phyloP scores from a whole-genome alignment of 352 stramenopile genomes.

The Phytophthora multivora region DNA sequence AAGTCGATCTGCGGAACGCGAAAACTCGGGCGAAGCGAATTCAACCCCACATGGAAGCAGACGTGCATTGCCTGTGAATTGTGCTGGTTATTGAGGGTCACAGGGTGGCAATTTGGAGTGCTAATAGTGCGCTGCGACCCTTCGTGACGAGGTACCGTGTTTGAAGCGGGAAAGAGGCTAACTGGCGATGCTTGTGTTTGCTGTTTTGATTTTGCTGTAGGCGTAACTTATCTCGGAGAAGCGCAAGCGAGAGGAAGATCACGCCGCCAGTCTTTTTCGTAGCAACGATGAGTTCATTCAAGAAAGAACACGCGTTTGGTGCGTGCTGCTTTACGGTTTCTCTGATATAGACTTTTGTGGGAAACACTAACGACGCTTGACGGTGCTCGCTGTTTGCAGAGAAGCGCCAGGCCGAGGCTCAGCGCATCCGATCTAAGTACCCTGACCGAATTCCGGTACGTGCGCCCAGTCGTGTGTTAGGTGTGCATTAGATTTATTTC shows the following conservation, averaged over 20 bases:
- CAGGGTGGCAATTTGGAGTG: slow-evolving; percentile 5
- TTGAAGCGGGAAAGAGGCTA: slow-evolving; percentile 19
- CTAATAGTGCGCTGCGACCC: slow-evolving; percentile 18
- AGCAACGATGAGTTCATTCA: slow-evolving; percentile 86
- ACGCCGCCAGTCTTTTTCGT: slow-evolving; percentile 14
- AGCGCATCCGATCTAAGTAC: slow-evolving; percentile 99
- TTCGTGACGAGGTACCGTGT: slow-evolving; percentile 5
- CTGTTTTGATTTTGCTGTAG: slow-evolving; percentile 17
- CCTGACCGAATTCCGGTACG: slow-evolving; percentile 96
- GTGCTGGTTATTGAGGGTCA: slow-evolving; percentile 11
- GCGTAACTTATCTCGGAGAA: slow-evolving; percentile 27
- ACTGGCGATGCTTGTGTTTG: slow-evolving; percentile 16
- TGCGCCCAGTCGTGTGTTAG: not conserved
- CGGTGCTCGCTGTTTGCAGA: slow-evolving; percentile 59
- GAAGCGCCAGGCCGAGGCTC: slow-evolving; percentile 97
- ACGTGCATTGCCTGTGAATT: slow-evolving; percentile 4
- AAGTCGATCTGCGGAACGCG: slow-evolving; percentile 6
- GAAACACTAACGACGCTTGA: slow-evolving; percentile 22
- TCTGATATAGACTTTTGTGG: not conserved
- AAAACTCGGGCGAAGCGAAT: not conserved
- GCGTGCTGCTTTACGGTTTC: slow-evolving; percentile 18
- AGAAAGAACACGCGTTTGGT: slow-evolving; percentile 92
- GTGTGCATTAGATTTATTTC: not conserved
- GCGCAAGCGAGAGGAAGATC: slow-evolving; percentile 18
- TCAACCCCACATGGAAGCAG: slow-evolving; percentile 2